Base-by-base conservation (phyloP, 2,329 filamentous ascomycete genomes). In the Endoconidiophora laricicola region DNA sequence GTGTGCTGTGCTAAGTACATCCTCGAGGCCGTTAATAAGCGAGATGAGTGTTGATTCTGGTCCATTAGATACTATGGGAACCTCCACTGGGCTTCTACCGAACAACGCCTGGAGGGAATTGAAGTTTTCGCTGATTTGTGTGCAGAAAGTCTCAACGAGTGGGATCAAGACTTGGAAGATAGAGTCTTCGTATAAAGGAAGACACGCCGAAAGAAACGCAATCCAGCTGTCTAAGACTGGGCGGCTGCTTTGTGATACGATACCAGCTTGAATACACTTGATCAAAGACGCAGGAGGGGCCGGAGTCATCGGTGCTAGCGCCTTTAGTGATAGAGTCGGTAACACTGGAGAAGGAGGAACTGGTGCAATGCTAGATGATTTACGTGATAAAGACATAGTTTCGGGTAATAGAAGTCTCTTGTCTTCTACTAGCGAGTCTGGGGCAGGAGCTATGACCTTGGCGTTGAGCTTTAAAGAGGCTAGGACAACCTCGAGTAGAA, bases 141-240 rank as follows among this genome's bases (percentile, higher is more conserved):
- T 72, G 61, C 88, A 95, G 41, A 98, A 72, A 29, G 86, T 93
- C 62, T 91, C 88, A 1, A 95, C 88, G 2, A 98, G 70, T 9
- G 87, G 91, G 48, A 98, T 80, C 33, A 98, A 68, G 47, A 91
- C 83, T 60, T 94, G 84, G 61, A 95, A 95, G 43, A 95, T 86
- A 4, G 81, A 78, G 41, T 84, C 80, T 0, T 83, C 75, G 62
- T 94, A 94, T 12, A 94, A 71, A 0, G 88, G 86, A 26, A 98
- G 68, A 42, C 86, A 85, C 60, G 90, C 83, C 3, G 79, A 76
- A 6, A 98, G 70, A 57, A 98, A 88, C 26, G 76, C 72, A 7
- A 95, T 79, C 93, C 93, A 98, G 60, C 85, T 88, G 58, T 96
- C 88, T 36, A 98, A 69, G 4, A 93, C 81, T 6, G 79, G 71